Percentiles rank a stretch among this genome's conserved stretches.
These are phyloP conservation scores for Diplocarpon mali DNA, from an alignment of 2,329 filamentous ascomycete genomes.

Conservation along the genomic window DNA sequence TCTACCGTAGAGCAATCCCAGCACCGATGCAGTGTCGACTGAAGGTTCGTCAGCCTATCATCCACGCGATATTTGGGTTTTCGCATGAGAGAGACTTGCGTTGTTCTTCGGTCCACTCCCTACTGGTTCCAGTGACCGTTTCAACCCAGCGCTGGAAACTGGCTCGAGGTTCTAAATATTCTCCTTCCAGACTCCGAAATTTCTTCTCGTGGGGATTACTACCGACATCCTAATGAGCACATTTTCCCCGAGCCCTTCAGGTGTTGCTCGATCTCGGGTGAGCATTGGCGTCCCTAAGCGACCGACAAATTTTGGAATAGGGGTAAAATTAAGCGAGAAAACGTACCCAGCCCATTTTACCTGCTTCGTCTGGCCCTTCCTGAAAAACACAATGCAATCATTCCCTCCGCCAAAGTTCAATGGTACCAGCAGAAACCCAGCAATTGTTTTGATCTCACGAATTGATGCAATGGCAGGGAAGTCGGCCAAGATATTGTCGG, in stretches of 20 bases:
- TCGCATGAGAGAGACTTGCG: background rate
- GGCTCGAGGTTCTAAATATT: constrained; percentile 19
- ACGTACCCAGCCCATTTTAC: constrained; percentile 16
- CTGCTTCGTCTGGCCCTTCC: constrained; percentile 13
- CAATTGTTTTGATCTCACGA: constrained; percentile 13
- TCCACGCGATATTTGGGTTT: too few species aligned
- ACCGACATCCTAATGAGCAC: background rate
- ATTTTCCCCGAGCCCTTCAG: too few species aligned
- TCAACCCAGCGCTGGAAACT: constrained; percentile 19
- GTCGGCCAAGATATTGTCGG: constrained; percentile 15
- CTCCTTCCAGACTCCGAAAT: constrained; percentile 4
- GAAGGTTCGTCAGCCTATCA: background rate
- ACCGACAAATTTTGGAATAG: background rate
- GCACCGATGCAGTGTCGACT: constrained; percentile 18
- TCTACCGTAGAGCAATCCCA: constrained; percentile 17
- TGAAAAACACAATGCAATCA: constrained; percentile 20
- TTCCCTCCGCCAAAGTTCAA: constrained; percentile 13
- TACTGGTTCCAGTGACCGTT: constrained; percentile 15
- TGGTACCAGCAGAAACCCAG: constrained; percentile 18
- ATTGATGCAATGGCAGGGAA: constrained; percentile 14
- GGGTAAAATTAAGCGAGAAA: background rate
- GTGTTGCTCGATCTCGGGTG: too few species aligned
- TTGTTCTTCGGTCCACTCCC: constrained; percentile 19
- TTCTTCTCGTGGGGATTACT: constrained; percentile 18
- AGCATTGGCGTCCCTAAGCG: too few species aligned